Base-by-base conservation (phyloP, 2,329 filamentous ascomycete species). In the Dryadomyces quercus-mongolicae region DNA sequence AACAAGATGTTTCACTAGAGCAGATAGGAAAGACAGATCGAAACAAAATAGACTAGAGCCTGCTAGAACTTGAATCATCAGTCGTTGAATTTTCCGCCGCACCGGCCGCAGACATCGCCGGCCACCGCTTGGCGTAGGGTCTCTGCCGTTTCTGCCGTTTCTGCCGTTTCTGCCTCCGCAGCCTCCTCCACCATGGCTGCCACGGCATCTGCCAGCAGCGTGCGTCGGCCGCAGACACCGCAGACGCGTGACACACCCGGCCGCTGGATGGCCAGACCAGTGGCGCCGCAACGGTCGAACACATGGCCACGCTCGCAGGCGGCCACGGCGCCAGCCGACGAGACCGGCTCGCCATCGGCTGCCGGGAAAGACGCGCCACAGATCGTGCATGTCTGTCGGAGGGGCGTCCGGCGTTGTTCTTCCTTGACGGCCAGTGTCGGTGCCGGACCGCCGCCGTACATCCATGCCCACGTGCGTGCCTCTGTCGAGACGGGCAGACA, bases 1-100 rank as follows among this genome's bases (percentile, higher is more conserved):
- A 84, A 81, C 60, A 90, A 83, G 76, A 71, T 79, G 50, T 88
- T 92, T 66, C 81, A 74, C 20, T 75, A 60, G 64, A 40, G 25
- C 6, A 21, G 10, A n/a, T 21, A 13, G 9, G 5, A 12, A 2
- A 20, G 13, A 16, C 8, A 15, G 10, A 25, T 8, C 13, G 7
- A 31, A 21, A n/a, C n/a, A n/a, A 6, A 13, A 47, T 15, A 31
- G 15, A 16, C 13, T 5, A 47, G n/a, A n/a, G n/a, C 7, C 45
- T 5, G 8, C 5, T 31, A 48, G 5, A 43, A 12, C 16, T 8
- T 43, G 12, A 7, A 38, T 13, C 34, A 38, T 60, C 54, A 67
- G 49, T 64, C 66, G 48, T 67, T 54, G 52, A 67, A 70, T 60
- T 69, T 70, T 15, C 67, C 67, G 2, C 67, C 67, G 55, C 67